phyloP scores from a whole-genome alignment of 441 rosid genomes.

The Geranium incanum region DNA sequence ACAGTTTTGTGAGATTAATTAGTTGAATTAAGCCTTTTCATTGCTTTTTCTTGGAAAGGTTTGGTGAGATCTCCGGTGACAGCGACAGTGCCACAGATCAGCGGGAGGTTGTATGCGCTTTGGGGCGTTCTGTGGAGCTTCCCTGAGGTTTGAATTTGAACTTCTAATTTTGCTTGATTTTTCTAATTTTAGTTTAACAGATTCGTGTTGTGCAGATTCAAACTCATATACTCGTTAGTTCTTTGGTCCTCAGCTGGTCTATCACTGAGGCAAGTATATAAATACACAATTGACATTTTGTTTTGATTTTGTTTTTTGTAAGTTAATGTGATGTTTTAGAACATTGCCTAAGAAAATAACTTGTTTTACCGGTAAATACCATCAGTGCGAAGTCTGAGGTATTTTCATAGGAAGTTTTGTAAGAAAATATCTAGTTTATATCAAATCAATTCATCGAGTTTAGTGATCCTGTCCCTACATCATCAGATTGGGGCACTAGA shows the following conservation, averaged over 20 bases:
- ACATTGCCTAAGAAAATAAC: neutral
- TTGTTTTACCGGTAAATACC: too few relatives aligned
- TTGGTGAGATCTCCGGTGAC: slow-evolving; percentile 85
- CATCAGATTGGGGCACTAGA: too few relatives aligned
- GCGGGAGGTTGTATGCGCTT: slow-evolving; percentile 72
- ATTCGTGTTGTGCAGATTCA: slow-evolving; percentile 39
- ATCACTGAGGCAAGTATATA: slow-evolving; percentile 60
- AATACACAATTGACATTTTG: neutral
- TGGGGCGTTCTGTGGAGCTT: slow-evolving; percentile 76
- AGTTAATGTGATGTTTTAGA: neutral
- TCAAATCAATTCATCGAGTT: neutral
- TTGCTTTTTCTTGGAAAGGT: slow-evolving; percentile 33
- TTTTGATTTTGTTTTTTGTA: neutral
- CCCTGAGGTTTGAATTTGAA: slow-evolving; percentile 47
- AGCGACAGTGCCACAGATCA: slow-evolving; percentile 83
- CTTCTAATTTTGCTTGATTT: neutral
- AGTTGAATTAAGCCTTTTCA: slow-evolving; percentile 9
- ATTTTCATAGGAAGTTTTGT: neutral
- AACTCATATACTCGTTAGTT: slow-evolving; percentile 57
- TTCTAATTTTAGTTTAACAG: slow-evolving; percentile 10
- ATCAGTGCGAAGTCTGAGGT: neutral
- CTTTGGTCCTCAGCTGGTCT: slow-evolving; percentile 89
- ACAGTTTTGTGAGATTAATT: neutral
- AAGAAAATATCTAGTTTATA: neutral
- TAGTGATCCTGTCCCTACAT: too few relatives aligned